Base-by-base conservation (phyloP, 257 asterid genomes). In the Handroanthus guayacan region DNA sequence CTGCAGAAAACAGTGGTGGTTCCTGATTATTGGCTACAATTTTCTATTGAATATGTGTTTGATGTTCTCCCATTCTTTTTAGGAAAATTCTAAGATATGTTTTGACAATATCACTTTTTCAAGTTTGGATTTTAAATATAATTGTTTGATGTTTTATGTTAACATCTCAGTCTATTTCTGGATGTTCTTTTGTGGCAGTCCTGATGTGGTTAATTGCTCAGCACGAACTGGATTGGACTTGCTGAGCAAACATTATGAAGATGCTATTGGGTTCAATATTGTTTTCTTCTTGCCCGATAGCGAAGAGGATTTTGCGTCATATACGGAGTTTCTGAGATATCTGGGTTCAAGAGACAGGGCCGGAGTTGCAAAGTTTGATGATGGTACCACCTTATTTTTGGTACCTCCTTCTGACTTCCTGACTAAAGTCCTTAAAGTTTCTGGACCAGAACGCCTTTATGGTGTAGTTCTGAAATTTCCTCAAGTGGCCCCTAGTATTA, bases 361-460 rank as follows among this genome's bases (percentile, higher is more conserved):
- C 20, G 99, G 99, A 62, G 99, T 95, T 9, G 99, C 97, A 5
- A 95, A 91, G 86, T 95, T 93, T 76, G 91, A 86, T 62, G 96
- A 95, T 80, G 97, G 99, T 51, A 89, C 98, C 68, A 95, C 97
- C 16, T 79, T 95, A 52, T 95, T 95, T 81, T 84, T 95, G 90
- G 99, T 95, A 78, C 99, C 99, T 67, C 99, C 99, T 31, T 95
- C 99, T 37, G 94, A 88, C 62, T 93, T 95, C 79, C 89, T 95
- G 9, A 82, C 86, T 31, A 79, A 86, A 4, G 94, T 95, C 82
- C 91, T 95, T 65, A 90, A 89, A 80, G 87, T 95, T 71, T 75
- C 78, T 79, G 99, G 98, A 44, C 99, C 98, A n/a, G 89, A 82
- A 76, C 96, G 99, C 80, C 97, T 95, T 14, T 95, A 93, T 82